phyloP scores from a whole-genome alignment of 371 early-diverging fungal genomes.

The Funneliformis caledonium region DNA sequence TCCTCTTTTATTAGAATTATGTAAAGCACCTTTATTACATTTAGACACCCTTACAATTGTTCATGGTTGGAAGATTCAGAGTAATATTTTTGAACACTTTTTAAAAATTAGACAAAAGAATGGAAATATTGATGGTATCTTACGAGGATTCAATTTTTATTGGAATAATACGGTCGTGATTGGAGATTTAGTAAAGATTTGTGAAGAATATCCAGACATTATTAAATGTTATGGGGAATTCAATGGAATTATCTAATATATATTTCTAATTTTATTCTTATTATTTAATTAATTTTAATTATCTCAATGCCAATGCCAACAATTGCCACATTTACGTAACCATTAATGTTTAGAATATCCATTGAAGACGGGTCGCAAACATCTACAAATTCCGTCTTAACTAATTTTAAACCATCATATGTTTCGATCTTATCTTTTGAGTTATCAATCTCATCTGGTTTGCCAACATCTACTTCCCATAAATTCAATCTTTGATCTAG shows the following conservation, averaged over 20 bases:
- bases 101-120: slow-evolving; percentile 1
- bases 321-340: slow-evolving; percentile 41
- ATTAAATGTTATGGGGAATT: background rate
- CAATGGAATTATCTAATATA: slow-evolving; percentile 35
- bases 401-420: slow-evolving; percentile 41
- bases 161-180: slow-evolving; percentile 10
- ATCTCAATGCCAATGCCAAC: slow-evolving; percentile 57
- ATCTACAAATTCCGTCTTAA: slow-evolving; percentile 51
- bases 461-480: slow-evolving; percentile 46
- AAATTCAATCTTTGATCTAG: slow-evolving; percentile 59
- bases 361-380: slow-evolving; percentile 60
- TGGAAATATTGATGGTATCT: background rate
- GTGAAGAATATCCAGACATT: background rate
- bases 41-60: slow-evolving; percentile 18
- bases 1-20: slow-evolving; percentile 7
- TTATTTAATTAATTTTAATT: background rate
- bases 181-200: slow-evolving; percentile 12
- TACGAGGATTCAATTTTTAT: background rate
- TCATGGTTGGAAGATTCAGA: slow-evolving; percentile 10
- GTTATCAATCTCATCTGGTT: background rate
- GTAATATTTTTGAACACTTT: slow-evolving; percentile 6
- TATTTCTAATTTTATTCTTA: too few relatives aligned
- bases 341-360: slow-evolving; percentile 44
- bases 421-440: background rate
- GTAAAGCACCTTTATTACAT: background rate